These are phyloP conservation scores for Sporothrix brunneoviolacea DNA, from an alignment of 2,329 filamentous ascomycete genomes.

Conservation along the genomic window DNA sequence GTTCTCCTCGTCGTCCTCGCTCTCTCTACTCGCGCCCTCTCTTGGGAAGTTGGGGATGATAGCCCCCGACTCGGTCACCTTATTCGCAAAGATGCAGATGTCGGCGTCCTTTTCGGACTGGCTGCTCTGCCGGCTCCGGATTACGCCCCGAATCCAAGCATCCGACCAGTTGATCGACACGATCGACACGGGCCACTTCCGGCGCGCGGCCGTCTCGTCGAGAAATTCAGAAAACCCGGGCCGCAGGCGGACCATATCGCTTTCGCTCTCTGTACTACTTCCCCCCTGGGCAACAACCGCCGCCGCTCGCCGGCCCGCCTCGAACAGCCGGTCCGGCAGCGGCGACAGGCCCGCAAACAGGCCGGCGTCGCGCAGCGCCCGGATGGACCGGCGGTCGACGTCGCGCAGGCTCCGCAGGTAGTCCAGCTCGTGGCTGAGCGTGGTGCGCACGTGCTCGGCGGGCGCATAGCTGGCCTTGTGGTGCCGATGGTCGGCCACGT, in stretches of 20 bases:
- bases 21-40: constrained; percentile 11
- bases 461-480: constrained; percentile 26
- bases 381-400: constrained; percentile 42
- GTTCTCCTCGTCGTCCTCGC: constrained; percentile 14
- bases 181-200: constrained; percentile 35
- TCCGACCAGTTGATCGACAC: constrained; percentile 39
- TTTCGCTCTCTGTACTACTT: neutral
- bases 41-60: constrained; percentile 34
- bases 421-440: constrained; percentile 32
- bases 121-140: constrained; percentile 24
- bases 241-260: constrained; percentile 1
- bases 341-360: constrained; percentile 38
- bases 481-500: constrained; percentile 36
- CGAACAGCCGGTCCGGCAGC: constrained; percentile 24
- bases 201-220: constrained; percentile 18
- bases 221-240: constrained; percentile 22
- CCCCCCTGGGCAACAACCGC: constrained; percentile 22
- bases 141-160: constrained; percentile 23
- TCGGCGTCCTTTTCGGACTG: neutral
- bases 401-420: constrained; percentile 38
- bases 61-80: constrained; percentile 30
- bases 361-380: constrained; percentile 34
- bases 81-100: constrained; percentile 39
- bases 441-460: constrained; percentile 26
- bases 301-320: constrained; percentile 29